A percentile compares a stretch with the other conserved stretches of the same genome.
These are phyloP conservation scores for Talinum fruticosum DNA, from an alignment of 148 eudicot genomes.

Conservation along the genomic window DNA sequence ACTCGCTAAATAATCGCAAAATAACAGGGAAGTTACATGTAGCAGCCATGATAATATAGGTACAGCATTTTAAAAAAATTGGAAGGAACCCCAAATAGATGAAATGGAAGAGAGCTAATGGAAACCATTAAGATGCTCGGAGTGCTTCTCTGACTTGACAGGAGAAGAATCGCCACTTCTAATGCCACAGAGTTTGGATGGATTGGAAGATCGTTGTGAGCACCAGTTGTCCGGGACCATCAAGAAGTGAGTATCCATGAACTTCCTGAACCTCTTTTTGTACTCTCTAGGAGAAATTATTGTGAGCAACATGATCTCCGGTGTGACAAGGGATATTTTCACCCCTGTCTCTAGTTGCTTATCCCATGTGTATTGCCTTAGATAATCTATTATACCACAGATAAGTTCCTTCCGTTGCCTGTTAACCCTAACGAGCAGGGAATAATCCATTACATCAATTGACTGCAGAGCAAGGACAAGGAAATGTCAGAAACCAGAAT, in stretches of 20 bases:
- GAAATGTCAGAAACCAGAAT: not conserved
- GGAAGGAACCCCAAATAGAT: not conserved
- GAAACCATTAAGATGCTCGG: conserved; percentile 26
- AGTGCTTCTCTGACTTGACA: conserved; percentile 30
- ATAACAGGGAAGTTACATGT: conserved; percentile 2
- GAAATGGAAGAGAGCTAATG: conserved; percentile 2
- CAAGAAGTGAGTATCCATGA: conserved; percentile 73
- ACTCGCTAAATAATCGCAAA: conserved; percentile 7
- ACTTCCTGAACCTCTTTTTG: conserved; percentile 87
- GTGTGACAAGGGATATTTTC: conserved; percentile 74
- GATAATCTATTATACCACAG: conserved; percentile 90
- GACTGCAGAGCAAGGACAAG: conserved; percentile 41
- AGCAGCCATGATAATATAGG: not conserved
- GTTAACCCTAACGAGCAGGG: conserved; percentile 91
- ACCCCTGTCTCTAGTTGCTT: conserved; percentile 94
- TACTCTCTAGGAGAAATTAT: conserved; percentile 80
- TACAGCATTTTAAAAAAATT: not conserved
- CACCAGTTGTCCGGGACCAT: conserved; percentile 97
- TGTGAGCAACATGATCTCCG: conserved; percentile 72
- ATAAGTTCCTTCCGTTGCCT: conserved; percentile 53
- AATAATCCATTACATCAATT: conserved; percentile 92
- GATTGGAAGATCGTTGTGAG: conserved; percentile 61
- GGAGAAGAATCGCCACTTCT: conserved; percentile 28
- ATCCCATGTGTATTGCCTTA: conserved; percentile 96
- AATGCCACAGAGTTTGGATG: conserved; percentile 70